A percentile compares a stretch with the other conserved stretches of the same genome.
Conservation (phyloP, 768 basidiomycete genomes). For the Tulasnella sp. region DNA sequence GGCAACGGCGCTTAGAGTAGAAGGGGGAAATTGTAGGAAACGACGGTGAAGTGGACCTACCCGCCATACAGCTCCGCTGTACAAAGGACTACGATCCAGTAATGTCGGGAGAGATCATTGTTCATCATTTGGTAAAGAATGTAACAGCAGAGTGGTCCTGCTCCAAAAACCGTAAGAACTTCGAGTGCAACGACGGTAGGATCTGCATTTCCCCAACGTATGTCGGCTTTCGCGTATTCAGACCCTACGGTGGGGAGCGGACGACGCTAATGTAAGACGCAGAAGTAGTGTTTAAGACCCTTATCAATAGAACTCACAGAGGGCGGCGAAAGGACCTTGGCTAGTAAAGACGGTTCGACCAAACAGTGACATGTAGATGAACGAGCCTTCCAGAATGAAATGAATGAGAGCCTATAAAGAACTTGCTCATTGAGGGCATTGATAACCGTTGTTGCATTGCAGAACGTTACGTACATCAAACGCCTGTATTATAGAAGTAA, state of each 20-base stretch:
- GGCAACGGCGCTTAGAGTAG: background rate
- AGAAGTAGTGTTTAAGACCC: background rate
- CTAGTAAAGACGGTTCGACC: conserved; percentile 62
- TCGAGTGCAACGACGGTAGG: conserved; percentile 74
- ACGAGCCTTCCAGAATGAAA: conserved; percentile 68
- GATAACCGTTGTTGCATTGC: background rate
- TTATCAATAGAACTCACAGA: conserved; percentile 47
- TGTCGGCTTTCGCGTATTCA: conserved; percentile 71
- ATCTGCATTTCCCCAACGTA: conserved; percentile 71
- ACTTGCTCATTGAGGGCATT: background rate
- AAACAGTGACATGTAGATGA: conserved; percentile 65
- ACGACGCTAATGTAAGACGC: background rate
- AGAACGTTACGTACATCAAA: conserved; percentile 10
- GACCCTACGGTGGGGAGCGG: conserved; percentile 37
- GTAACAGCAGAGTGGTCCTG: conserved; percentile 62
- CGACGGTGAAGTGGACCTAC: conserved; percentile 27
- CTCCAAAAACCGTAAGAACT: conserved; percentile 64
- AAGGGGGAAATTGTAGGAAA: background rate
- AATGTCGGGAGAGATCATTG: conserved; percentile 48
- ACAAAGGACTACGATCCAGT: conserved; percentile 69
- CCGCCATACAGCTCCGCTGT: conserved; percentile 72
- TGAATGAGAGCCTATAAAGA: conserved; percentile 54
- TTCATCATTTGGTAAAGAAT: conserved; percentile 54
- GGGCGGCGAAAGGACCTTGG: conserved; percentile 52
- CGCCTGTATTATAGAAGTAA: background rate